A percentile compares a stretch with the other conserved stretches of the same genome.
Evolutionary conservation across 139 green algal genomes (phyloP).

Genomic region (Chlorella sorokiniana): DNA sequence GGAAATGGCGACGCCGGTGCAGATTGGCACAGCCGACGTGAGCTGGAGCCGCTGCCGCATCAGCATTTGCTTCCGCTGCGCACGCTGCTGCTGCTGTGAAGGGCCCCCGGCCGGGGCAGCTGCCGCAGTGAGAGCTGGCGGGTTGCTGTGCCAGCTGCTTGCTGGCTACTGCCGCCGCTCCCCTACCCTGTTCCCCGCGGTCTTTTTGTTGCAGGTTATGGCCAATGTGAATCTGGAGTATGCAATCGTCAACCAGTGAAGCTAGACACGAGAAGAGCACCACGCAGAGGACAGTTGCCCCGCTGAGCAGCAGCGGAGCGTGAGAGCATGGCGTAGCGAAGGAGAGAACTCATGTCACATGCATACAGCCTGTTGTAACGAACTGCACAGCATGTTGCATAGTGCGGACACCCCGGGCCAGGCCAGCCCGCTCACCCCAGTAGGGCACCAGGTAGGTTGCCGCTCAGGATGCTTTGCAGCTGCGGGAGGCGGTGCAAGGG

Average conservation of each 20-base stretch:
- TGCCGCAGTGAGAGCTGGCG: not conserved
- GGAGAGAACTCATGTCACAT: too few species aligned
- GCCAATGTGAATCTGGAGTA: not conserved
- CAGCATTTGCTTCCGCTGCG: not conserved
- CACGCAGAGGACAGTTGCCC: not conserved
- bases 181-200: not conserved
- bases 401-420: too few species aligned
- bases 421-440: slow-evolving; percentile 41
- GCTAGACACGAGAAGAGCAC: too few species aligned
- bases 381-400: too few species aligned
- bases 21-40: slow-evolving; percentile 8
- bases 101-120: not conserved
- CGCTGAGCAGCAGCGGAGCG: not conserved
- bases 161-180: not conserved
- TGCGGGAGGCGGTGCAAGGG: not conserved
- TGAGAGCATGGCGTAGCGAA: too few species aligned
- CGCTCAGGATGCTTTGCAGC: slow-evolving; percentile 28
- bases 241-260: not conserved
- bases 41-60: not conserved
- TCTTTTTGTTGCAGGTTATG: not conserved
- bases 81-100: not conserved
- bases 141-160: not conserved
- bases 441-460: slow-evolving; percentile 46
- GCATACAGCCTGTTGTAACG: too few species aligned
- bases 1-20: not conserved